phyloP scores from a whole-genome alignment of 441 rosid species.

The Adansonia gregorii region DNA sequence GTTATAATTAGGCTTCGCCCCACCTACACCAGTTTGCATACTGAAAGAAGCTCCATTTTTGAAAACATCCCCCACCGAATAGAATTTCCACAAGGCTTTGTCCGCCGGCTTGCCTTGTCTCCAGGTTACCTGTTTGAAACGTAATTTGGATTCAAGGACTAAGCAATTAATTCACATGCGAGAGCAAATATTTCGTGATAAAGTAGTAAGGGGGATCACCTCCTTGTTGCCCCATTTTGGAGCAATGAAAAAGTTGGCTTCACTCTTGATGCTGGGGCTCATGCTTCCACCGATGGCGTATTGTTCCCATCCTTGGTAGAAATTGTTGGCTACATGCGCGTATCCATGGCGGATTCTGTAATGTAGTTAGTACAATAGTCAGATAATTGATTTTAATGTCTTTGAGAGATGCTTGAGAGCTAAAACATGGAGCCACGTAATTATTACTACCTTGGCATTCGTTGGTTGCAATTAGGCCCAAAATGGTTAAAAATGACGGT shows the following conservation, averaged over 20 bases:
- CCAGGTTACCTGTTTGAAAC: constrained; percentile 60
- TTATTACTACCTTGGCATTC: constrained; percentile 71
- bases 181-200: not conserved
- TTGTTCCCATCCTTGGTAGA: constrained; percentile 77
- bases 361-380: not conserved
- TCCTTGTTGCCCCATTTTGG: constrained; percentile 56
- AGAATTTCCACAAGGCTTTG: constrained; percentile 53
- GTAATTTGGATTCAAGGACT: constrained; percentile 2
- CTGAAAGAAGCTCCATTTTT: constrained; percentile 70
- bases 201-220: constrained; percentile 35
- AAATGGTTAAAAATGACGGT: constrained; percentile 79
- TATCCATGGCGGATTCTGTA: constrained; percentile 73
- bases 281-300: constrained; percentile 90
- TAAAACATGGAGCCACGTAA: not conserved
- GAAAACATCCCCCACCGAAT: constrained; percentile 60
- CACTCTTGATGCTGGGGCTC: constrained; percentile 80
- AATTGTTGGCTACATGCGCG: constrained; percentile 74
- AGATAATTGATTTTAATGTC: not conserved
- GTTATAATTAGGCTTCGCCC: constrained; percentile 46
- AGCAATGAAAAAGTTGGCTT: constrained; percentile 72
- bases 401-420: not conserved
- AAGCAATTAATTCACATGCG: not conserved
- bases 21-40: constrained; percentile 27
- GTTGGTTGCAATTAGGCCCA: constrained; percentile 85
- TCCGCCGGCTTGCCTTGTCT: constrained; percentile 43